Conservation (phyloP, 257 asterid genomes). For the Solanum raphanifolium region DNA sequence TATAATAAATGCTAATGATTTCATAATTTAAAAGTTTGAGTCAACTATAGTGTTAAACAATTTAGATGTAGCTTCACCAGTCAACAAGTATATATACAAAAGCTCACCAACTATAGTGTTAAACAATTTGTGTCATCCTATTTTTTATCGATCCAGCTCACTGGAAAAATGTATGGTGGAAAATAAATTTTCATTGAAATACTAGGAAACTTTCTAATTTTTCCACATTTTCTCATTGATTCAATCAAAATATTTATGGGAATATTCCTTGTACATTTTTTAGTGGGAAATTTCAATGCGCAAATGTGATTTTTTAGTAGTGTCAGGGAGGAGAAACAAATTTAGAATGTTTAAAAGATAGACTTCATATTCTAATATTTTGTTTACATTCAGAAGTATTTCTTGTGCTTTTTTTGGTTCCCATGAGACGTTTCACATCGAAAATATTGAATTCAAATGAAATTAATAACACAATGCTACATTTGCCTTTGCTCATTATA, state of each 20-base stretch:
- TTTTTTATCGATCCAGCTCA: fast-evolving
- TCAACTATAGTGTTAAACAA: neutral
- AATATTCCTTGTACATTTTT: too few relatives aligned
- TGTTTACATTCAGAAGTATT: neutral
- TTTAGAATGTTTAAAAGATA: neutral
- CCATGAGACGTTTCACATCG: neutral
- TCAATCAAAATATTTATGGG: too few relatives aligned
- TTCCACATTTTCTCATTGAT: too few relatives aligned
- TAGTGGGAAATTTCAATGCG: too few relatives aligned
- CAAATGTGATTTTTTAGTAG: neutral
- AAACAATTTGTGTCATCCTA: neutral
- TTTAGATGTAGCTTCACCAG: neutral
- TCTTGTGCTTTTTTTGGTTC: neutral
- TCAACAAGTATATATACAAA: neutral
- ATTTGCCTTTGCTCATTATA: neutral
- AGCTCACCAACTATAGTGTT: neutral
- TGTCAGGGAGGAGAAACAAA: neutral
- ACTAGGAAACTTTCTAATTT: too few relatives aligned
- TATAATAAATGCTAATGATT: neutral
- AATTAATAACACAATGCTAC: neutral
- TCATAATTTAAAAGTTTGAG: neutral
- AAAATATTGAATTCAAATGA: neutral
- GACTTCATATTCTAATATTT: neutral
- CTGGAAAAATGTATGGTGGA: too few relatives aligned
- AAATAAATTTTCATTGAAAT: too few relatives aligned